phyloP scores from a whole-genome alignment of 805 yeast genomes.

The Pichia ethanolica region DNA sequence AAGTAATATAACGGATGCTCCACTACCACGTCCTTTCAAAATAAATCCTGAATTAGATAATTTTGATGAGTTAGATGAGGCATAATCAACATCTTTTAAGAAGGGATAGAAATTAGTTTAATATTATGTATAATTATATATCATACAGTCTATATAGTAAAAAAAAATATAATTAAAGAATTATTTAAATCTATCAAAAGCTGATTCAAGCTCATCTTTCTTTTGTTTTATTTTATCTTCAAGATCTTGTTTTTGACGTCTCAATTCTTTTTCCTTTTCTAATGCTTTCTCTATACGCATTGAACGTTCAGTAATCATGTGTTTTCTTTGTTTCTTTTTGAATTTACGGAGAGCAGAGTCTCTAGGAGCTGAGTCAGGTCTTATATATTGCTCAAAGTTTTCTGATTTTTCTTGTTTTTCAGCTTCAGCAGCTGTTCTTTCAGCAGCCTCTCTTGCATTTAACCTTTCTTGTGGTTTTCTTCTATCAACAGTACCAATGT shows the following conservation, averaged over 20 bases:
- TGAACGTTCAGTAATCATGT: slow-evolving; percentile 81
- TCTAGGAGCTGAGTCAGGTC: slow-evolving; percentile 67
- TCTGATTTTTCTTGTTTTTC: slow-evolving; percentile 32
- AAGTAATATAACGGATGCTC: slow-evolving; percentile 65
- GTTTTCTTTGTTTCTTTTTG: slow-evolving; percentile 74
- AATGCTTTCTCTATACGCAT: slow-evolving; percentile 68
- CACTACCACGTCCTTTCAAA: slow-evolving; percentile 61
- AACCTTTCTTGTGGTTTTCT: slow-evolving; percentile 57
- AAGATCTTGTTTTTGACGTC: slow-evolving; percentile 43
- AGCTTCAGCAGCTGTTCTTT: slow-evolving; percentile 28
- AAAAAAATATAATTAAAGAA: too few species aligned
- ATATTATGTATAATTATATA: neutral
- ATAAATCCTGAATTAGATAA: slow-evolving; percentile 39
- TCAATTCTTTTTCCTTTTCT: slow-evolving; percentile 62
- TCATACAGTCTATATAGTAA: neutral
- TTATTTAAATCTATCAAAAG: slow-evolving; percentile 42
- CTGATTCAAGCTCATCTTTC: slow-evolving; percentile 44
- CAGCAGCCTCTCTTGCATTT: slow-evolving; percentile 50
- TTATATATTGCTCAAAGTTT: slow-evolving; percentile 47
- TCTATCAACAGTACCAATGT: slow-evolving; percentile 77
- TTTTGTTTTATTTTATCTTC: slow-evolving; percentile 42
- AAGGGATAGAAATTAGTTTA: too few species aligned
- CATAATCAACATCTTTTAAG: too few species aligned
- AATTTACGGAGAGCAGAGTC: slow-evolving; percentile 78
- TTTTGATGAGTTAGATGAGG: slow-evolving; percentile 19